Evolutionary conservation across 495 filamentous ascomycete species (phyloP), one percentile per base, ranked within the genome.

Genomic region (Cenococcum geophilum): DNA sequence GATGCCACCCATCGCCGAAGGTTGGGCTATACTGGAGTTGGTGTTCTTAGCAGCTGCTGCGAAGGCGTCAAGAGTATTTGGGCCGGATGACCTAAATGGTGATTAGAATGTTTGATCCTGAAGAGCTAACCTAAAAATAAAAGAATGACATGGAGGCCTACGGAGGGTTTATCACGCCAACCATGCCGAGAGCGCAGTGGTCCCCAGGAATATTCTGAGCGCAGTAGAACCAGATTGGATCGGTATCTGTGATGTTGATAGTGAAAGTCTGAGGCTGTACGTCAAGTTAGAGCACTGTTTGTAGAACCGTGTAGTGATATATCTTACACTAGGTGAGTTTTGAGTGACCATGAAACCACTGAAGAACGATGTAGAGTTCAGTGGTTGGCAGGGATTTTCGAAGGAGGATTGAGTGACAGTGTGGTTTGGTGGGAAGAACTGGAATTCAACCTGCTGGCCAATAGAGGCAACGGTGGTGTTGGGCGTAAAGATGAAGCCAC

Each of bases 361-460:
- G 61, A 64, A 69, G 67, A 67, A 66, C 18, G 45, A 49, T 5
- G 49, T 52, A n/a, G 65, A 71, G 0, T 67, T 71, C 1, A 77
- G 68, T 6, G 83, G 80, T 20, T 80, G 71, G 70, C 84, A 88
- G 0, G 85, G 85, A 0, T 76, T 70, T 18, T 58, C 54, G 57
- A 83, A 88, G 35, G 80, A 77, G 4, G 82, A 79, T 57, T 85
- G 78, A 4, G 78, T 77, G 25, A 86, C 83, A 4, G 81, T 82
- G 67, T 87, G 85, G 59, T 84, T 85, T 62, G 77, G 71, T 0
- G 83, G 78, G 61, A 81, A 86, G 73, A 85, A 88, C 57, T 79
- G 71, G 64, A 85, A 88, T 12, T 79, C 76, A 55, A 88, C 70
- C 0, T 76, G 71, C 52, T 85, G 82, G 25, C 82, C 83, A 4